Conservation (phyloP, 2,329 filamentous ascomycete genomes). For the Penicillium sp. region DNA sequence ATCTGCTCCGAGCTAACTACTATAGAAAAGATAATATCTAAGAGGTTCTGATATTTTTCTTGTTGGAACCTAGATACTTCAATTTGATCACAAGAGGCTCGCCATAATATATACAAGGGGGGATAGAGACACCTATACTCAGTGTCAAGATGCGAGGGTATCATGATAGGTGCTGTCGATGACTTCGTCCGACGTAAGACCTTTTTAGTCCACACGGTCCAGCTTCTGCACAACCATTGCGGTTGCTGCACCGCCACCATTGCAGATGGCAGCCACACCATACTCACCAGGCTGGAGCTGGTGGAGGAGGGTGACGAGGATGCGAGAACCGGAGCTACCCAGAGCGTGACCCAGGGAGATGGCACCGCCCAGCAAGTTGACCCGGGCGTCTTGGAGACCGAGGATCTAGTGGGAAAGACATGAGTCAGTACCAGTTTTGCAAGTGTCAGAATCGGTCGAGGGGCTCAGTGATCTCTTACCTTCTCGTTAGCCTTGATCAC, state of each 20-base stretch:
- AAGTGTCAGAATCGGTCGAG: neutral
- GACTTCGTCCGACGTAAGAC: neutral
- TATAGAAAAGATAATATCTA: neutral
- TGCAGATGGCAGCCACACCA: conserved; percentile 94
- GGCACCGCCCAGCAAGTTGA: conserved; percentile 88
- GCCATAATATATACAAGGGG: conserved; percentile 18
- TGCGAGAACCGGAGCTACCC: conserved; percentile 90
- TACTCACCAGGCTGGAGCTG: conserved; percentile 93
- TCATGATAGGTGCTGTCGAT: conserved; percentile 15
- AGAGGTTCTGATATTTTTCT: neutral
- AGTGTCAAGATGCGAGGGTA: conserved; percentile 22
- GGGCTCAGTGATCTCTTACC: conserved; percentile 51
- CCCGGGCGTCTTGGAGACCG: conserved; percentile 75
- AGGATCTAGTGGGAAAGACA: conserved; percentile 66
- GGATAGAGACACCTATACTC: neutral
- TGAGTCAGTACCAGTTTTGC: conserved; percentile 23
- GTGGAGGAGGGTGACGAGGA: conserved; percentile 87
- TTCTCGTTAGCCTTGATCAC: conserved; percentile 95
- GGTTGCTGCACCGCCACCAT: conserved; percentile 90
- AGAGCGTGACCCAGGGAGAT: conserved; percentile 92
- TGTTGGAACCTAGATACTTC: conserved; percentile 2
- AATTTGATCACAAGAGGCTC: conserved; percentile 8
- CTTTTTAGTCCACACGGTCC: conserved; percentile 55
- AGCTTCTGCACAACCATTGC: conserved; percentile 89
- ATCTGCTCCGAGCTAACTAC: neutral